Conservation (phyloP, 73 alveolate species). For the Paramecium biaurelia region DNA sequence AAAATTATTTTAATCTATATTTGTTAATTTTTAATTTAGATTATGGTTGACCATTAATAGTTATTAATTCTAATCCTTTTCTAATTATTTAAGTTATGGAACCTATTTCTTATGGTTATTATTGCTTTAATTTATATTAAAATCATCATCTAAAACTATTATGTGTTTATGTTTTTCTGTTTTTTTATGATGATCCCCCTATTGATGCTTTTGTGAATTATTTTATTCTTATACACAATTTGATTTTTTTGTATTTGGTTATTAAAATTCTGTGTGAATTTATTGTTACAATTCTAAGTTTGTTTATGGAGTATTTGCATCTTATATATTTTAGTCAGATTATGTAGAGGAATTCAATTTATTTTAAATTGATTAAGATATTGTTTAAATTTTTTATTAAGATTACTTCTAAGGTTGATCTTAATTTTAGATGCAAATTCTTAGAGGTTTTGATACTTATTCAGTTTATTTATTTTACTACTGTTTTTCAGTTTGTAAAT, state of each 20-base stretch:
- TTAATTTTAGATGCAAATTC: background rate
- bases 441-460: background rate
- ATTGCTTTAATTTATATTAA: background rate
- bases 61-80: background rate
- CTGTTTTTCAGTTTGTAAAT: background rate
- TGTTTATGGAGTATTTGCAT: background rate
- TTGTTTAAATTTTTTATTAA: background rate
- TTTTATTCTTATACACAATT: background rate
- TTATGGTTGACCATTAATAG: background rate
- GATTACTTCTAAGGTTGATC: background rate
- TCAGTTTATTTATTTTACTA: background rate
- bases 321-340: background rate
- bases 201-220: background rate
- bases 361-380: background rate
- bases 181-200: background rate
- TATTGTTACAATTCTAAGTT: background rate
- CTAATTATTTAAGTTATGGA: background rate
- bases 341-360: background rate
- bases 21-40: background rate
- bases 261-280: background rate
- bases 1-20: background rate
- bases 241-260: background rate
- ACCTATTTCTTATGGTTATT: background rate
- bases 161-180: background rate
- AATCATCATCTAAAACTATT: background rate